Percentiles rank a stretch among this genome's conserved stretches.
phyloP scores from a whole-genome alignment of 73 alveolate species.

The Loxodes magnus region DNA sequence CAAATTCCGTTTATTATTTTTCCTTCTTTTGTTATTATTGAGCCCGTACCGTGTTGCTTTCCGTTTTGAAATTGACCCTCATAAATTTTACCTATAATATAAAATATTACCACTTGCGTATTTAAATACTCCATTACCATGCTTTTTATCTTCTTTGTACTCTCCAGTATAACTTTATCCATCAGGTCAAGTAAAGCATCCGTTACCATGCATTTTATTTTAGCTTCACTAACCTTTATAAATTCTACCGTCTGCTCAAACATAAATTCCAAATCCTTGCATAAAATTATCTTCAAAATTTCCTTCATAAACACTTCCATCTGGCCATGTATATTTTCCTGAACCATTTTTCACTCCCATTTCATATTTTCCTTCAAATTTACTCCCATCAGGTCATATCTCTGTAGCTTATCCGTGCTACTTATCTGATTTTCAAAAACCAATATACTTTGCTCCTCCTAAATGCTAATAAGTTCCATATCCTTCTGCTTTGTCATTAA shows the following conservation, averaged over 20 bases:
- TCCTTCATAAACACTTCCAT: constrained; percentile 33
- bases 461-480: constrained; percentile 2
- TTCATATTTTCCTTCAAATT: constrained; percentile 20
- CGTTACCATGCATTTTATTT: constrained; percentile 11
- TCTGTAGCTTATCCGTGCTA: constrained; percentile 42
- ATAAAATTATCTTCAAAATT: constrained; percentile 11
- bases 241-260: constrained; percentile 23
- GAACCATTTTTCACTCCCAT: constrained; percentile 29
- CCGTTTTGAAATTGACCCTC: constrained; percentile 7
- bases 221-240: constrained; percentile 23
- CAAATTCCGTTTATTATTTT: constrained; percentile 38
- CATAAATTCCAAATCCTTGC: constrained; percentile 22
- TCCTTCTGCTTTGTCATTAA: constrained; percentile 7
- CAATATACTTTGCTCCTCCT: constrained; percentile 4
- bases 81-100: constrained; percentile 2
- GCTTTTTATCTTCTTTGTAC: constrained; percentile 4
- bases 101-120: constrained; percentile 13
- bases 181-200: constrained; percentile 7
- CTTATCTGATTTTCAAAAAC: constrained; percentile 17
- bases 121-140: constrained; percentile 4
- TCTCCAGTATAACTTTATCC: constrained; percentile 8
- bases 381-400: constrained; percentile 50
- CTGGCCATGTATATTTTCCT: constrained; percentile 27
- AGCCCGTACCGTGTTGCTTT: constrained; percentile 6
- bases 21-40: constrained; percentile 33